A percentile compares a stretch with the other conserved stretches of the same genome.
Conservation (phyloP, 2,329 filamentous ascomycete species). For the Exophiala alcalophila region DNA sequence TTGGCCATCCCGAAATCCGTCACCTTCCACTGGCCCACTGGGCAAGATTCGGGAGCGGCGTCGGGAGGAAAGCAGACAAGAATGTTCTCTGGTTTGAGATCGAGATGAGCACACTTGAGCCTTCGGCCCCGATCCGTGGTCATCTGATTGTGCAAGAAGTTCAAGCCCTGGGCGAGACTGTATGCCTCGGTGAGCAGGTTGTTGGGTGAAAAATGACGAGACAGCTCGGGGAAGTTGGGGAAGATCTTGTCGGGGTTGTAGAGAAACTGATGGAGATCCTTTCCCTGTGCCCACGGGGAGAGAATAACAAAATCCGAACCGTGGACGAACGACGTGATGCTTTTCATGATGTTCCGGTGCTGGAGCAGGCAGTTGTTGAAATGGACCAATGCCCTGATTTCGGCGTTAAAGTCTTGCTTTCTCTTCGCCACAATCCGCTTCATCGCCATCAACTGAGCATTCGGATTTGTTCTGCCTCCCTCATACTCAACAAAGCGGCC, state of each 20-base stretch:
- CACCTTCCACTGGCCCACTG: constrained; percentile 31
- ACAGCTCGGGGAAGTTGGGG: constrained; percentile 1
- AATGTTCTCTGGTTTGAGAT: constrained; percentile 32
- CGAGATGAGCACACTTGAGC: constrained; percentile 8
- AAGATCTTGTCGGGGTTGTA: constrained; percentile 1
- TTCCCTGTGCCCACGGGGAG: constrained; percentile 5
- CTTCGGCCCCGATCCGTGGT: neutral
- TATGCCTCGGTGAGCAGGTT: constrained; percentile 2
- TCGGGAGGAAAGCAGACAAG: constrained; percentile 21
- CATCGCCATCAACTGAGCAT: no score
- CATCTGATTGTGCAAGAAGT: constrained; percentile 3
- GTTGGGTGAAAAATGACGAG: neutral
- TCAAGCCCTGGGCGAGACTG: neutral
- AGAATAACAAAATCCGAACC: constrained; percentile 4
- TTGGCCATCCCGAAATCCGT: constrained; percentile 31
- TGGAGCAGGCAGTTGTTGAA: constrained; percentile 1
- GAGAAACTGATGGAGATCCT: constrained; percentile 1
- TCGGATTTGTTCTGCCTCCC: no score
- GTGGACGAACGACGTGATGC: constrained; percentile 1
- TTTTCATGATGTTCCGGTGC: constrained; percentile 5
- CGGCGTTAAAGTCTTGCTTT: no score
- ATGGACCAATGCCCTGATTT: no score
- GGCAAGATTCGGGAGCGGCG: neutral
- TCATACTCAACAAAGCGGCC: no score
- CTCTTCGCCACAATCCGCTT: no score